Base-by-base conservation (phyloP, 495 filamentous ascomycete species). In the Annulohypoxylon nitens region DNA sequence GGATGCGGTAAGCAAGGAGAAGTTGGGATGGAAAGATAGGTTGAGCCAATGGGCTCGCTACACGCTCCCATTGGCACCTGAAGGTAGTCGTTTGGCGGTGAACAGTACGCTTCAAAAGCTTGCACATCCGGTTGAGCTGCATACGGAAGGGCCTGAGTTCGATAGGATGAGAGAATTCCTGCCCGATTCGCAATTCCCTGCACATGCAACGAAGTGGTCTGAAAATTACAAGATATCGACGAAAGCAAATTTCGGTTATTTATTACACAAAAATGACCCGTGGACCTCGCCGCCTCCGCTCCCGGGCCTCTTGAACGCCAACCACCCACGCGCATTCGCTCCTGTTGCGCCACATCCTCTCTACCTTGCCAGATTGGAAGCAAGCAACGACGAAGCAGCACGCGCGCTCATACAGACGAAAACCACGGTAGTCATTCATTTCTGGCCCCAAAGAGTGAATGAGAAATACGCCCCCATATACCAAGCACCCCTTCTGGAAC, bases 11-110 rank as follows among this genome's bases (percentile, higher is more conserved):
- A 73, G 59, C 57, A 64, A 69, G 30, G 51, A 70, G 7, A 82
- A 80, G 58, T 71, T 86, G 5, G 57, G 73, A 23, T 88, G 86
- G 86, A 78, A 82, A 12, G 78, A 86, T 11, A 81, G 76, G 18
- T 50, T 79, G n/a, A 54, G 73, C 7, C 62, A 74, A 12, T 87
- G 85, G 85, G 77, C 79, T 67, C 77, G 77, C n/a, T 79, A 71
- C 36, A 69, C 59, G 18, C 45, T 75, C 26, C 77, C 75, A 18
- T 2, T 73, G 0, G 30, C 25, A 48, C 39, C 58, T 14, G 57
- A 65, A 14, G 23, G 50, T n/a, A 18, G 9, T 23, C 30, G 18
- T 30, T 4, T 16, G 7, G 18, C 18, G 26, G 4, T 14, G 16
- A 26, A 39, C 11, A 41, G 18, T 10, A 62, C 59, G 5, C 64